Percentiles rank a stretch among this genome's conserved stretches.
phyloP scores from a whole-genome alignment of 306 rosid species.

The Glycine latifolia region DNA sequence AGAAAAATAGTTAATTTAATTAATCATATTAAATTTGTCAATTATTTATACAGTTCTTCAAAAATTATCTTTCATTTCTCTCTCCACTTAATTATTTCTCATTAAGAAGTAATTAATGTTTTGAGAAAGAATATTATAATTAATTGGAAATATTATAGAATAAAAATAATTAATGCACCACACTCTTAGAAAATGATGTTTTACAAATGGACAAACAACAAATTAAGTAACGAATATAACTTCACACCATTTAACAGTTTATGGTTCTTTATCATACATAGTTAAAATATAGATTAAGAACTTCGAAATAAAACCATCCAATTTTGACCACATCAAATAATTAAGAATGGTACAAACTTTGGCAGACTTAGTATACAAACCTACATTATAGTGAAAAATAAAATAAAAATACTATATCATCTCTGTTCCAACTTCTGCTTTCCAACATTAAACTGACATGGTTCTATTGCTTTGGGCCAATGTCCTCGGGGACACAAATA shows the following conservation, averaged over 20 bases:
- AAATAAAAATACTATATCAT: slow-evolving; percentile 36
- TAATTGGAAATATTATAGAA: too few species aligned
- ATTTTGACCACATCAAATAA: slow-evolving; percentile 48
- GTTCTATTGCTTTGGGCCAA: slow-evolving; percentile 77
- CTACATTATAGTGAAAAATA: slow-evolving; percentile 29
- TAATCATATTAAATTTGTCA: too few species aligned
- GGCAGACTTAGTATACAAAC: slow-evolving; percentile 48
- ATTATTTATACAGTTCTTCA: too few species aligned
- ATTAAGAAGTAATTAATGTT: too few species aligned
- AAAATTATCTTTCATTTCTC: too few species aligned
- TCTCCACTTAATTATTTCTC: too few species aligned
- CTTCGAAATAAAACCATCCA: slow-evolving; percentile 36
- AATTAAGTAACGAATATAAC: slow-evolving; percentile 5
- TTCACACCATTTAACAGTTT: slow-evolving; percentile 42
- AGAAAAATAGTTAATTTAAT: too few species aligned
- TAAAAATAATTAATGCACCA: too few species aligned
- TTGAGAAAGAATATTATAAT: too few species aligned
- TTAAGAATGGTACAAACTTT: slow-evolving; percentile 45
- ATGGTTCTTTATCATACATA: slow-evolving; percentile 37
- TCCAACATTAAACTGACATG: slow-evolving; percentile 35
- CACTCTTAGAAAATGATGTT: too few species aligned
- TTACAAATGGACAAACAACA: too few species aligned
- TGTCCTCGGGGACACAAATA: slow-evolving; percentile 86
- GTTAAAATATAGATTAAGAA: slow-evolving; percentile 40
- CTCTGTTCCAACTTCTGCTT: slow-evolving; percentile 36